A percentile compares a stretch with the other conserved stretches of the same genome.
phyloP scores from a whole-genome alignment of 352 stramenopile species.

The Peronospora farinosa region DNA sequence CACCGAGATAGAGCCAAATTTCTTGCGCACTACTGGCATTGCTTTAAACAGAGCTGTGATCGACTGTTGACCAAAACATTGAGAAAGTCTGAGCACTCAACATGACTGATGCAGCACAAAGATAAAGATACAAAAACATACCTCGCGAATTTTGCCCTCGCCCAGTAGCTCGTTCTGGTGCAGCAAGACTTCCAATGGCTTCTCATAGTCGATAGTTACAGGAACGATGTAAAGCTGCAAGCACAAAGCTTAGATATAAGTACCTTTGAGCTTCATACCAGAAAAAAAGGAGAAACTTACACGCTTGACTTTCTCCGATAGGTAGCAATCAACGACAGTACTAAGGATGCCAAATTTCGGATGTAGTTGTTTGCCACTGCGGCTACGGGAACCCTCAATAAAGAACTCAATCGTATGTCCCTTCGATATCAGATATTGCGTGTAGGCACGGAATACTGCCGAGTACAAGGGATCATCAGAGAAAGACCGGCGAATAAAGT shows the following conservation, averaged over 20 bases:
- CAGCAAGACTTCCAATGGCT: conserved; percentile 71
- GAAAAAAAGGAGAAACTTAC: conserved; percentile 29
- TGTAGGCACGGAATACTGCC: conserved; percentile 77
- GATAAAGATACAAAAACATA: conserved; percentile 7
- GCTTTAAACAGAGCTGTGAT: conserved; percentile 62
- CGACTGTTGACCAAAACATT: conserved; percentile 29
- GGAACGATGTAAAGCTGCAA: conserved; percentile 69
- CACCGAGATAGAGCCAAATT: conserved; percentile 78
- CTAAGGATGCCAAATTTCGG: conserved; percentile 77
- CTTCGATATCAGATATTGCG: conserved; percentile 66
- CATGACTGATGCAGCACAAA: not conserved
- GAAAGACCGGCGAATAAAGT: conserved; percentile 79
- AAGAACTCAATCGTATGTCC: conserved; percentile 85
- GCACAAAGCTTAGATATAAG: conserved; percentile 7
- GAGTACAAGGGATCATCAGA: conserved; percentile 58
- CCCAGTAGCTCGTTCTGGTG: conserved; percentile 79
- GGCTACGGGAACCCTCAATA: conserved; percentile 77
- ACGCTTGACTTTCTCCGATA: conserved; percentile 66
- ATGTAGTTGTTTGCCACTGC: conserved; percentile 75
- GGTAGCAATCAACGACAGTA: conserved; percentile 64
- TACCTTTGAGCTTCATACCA: conserved; percentile 1
- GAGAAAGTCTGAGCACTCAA: conserved; percentile 1
- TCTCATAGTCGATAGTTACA: conserved; percentile 85
- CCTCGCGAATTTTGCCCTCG: conserved; percentile 76
- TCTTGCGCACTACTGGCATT: conserved; percentile 59